A percentile compares a stretch with the other conserved stretches of the same genome.
Conservation (phyloP, 2,329 filamentous ascomycete genomes). For the Monilinia laxa region DNA sequence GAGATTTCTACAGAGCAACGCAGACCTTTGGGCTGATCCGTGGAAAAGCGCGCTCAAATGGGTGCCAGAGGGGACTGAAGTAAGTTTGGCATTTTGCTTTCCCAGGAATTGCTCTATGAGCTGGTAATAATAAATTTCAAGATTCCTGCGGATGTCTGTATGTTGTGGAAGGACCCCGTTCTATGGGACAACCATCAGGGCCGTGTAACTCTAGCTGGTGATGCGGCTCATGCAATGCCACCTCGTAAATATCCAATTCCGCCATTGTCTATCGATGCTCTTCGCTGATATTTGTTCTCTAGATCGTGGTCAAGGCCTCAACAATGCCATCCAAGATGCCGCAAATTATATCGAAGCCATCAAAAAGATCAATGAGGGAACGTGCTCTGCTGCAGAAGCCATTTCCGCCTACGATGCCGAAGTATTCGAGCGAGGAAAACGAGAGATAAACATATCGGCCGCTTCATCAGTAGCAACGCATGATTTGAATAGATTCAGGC, state of each 20-base stretch:
- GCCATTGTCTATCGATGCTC: background rate
- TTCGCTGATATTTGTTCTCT: background rate
- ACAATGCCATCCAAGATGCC: conserved; percentile 21
- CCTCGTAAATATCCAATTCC: background rate
- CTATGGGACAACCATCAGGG: conserved; percentile 15
- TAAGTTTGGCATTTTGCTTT: background rate
- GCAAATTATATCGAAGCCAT: conserved; percentile 11
- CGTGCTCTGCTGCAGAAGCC: background rate
- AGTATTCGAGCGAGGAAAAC: conserved; percentile 9
- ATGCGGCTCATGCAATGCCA: conserved; percentile 21
- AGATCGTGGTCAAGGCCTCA: conserved; percentile 25
- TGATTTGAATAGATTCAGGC: conserved; percentile 2
- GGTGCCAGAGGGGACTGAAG: conserved; percentile 4
- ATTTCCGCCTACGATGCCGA: conserved; percentile 8
- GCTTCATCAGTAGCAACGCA: conserved; percentile 3
- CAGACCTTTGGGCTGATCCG: conserved; percentile 3
- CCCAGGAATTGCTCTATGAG: too few species aligned
- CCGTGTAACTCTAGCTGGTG: conserved; percentile 18
- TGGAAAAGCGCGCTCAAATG: conserved; percentile 15
- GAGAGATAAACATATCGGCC: conserved; percentile 12
- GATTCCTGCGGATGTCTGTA: conserved; percentile 9
- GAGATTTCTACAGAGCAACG: background rate
- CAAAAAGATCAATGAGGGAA: conserved; percentile 11
- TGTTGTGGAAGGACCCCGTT: conserved; percentile 13
- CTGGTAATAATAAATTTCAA: background rate